phyloP scores from a whole-genome alignment of 495 filamentous ascomycete genomes.

The Trichoderma virens region DNA sequence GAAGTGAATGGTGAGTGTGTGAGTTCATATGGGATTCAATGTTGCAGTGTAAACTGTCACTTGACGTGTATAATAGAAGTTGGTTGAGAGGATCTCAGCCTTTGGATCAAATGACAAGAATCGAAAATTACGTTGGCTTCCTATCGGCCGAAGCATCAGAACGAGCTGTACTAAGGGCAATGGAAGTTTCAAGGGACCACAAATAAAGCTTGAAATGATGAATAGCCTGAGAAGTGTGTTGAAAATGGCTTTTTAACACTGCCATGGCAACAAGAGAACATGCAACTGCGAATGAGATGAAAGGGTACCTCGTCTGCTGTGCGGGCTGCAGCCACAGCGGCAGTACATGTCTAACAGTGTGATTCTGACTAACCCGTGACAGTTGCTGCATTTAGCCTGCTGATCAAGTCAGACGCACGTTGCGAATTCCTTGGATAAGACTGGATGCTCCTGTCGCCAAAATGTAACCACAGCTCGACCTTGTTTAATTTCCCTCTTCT shows the following conservation, averaged over 20 bases:
- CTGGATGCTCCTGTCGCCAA: neutral
- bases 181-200: neutral
- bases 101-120: too few relatives aligned
- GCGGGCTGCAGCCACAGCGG: neutral
- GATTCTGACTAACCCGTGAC: neutral
- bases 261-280: neutral
- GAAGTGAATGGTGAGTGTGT: slow-evolving; percentile 7
- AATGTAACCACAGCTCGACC: neutral
- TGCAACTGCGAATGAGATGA: neutral
- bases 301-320: neutral
- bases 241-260: too few relatives aligned
- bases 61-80: too few relatives aligned
- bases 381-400: neutral
- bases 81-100: too few relatives aligned
- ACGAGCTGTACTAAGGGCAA: too few relatives aligned
- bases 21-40: neutral
- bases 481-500: neutral
- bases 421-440: neutral
- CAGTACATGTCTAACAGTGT: neutral
- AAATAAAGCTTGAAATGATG: too few relatives aligned
- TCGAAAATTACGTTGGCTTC: too few relatives aligned
- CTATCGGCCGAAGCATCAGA: too few relatives aligned
- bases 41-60: neutral
- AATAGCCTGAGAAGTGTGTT: too few relatives aligned
- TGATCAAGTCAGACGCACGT: neutral